phyloP scores from a whole-genome alignment of 495 filamentous ascomycete species.

The Wilcoxina mikolae region DNA sequence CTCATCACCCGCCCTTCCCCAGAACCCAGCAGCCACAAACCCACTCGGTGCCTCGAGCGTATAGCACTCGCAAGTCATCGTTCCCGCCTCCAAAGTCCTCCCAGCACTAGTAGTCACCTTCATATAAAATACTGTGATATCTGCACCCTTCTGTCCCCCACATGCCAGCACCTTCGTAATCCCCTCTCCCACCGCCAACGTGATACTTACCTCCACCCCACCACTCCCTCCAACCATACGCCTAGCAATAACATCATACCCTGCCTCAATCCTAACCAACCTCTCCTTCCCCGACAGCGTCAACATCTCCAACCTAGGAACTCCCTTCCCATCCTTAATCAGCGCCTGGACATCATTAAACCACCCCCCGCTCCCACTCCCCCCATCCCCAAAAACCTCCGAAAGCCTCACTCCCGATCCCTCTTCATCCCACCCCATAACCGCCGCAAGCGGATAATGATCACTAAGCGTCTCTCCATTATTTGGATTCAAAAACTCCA shows the following conservation, averaged over 20 bases:
- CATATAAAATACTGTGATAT: constrained; percentile 45
- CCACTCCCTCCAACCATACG: constrained; percentile 44
- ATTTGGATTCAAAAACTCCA: not conserved
- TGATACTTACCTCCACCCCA: constrained; percentile 34
- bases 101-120: constrained; percentile 40
- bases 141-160: constrained; percentile 34
- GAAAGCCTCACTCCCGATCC: not conserved
- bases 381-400: constrained; percentile 18
- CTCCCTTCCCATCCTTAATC: constrained; percentile 9
- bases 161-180: constrained; percentile 41
- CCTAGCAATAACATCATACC: not conserved
- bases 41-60: constrained; percentile 38
- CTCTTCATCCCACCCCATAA: constrained; percentile 37
- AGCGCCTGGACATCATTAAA: constrained; percentile 32
- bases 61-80: constrained; percentile 36
- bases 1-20: constrained; percentile 44
- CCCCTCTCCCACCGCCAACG: constrained; percentile 35
- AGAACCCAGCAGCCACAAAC: constrained; percentile 43
- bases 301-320: constrained; percentile 14
- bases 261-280: constrained; percentile 29
- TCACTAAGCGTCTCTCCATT: constrained; percentile 41
- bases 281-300: constrained; percentile 29
- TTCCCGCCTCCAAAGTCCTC: constrained; percentile 36
- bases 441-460: constrained; percentile 44
- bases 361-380: constrained; percentile 32